phyloP scores from a whole-genome alignment of 2,329 filamentous ascomycete genomes.

The Fusarium sp. region DNA sequence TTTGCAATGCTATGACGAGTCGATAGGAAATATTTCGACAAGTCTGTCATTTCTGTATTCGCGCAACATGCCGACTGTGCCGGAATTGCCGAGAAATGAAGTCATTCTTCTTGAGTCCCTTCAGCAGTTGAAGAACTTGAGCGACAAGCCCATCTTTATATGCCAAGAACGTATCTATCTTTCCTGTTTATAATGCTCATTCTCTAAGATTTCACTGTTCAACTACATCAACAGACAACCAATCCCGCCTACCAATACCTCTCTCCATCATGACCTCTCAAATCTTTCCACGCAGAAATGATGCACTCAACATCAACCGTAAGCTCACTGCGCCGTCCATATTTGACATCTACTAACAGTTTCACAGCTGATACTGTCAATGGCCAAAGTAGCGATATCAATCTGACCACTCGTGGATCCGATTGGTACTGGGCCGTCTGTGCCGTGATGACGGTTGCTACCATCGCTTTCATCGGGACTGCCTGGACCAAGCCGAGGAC shows the following conservation, averaged over 20 bases:
- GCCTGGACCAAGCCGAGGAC: conserved; percentile 62
- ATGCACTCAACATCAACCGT: conserved; percentile 25
- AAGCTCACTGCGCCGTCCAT: not conserved
- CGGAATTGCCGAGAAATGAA: not conserved
- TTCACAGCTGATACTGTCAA: conserved; percentile 15
- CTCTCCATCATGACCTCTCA: conserved; percentile 5
- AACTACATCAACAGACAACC: not conserved
- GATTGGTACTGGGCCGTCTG: conserved; percentile 70
- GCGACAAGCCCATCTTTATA: not conserved
- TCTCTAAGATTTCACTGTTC: not conserved
- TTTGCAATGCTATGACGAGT: not conserved
- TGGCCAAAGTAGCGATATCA: conserved; percentile 54
- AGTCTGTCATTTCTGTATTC: not conserved
- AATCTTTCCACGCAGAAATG: conserved; percentile 3
- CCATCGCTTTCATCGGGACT: conserved; percentile 61
- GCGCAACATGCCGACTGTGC: not conserved
- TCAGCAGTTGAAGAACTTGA: not conserved
- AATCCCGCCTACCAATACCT: not conserved
- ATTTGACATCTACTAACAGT: not conserved
- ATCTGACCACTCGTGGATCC: conserved; percentile 65
- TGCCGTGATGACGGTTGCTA: conserved; percentile 64
- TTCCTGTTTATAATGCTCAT: not conserved
- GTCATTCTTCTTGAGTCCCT: not conserved
- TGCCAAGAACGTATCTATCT: not conserved
- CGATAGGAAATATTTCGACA: not conserved